These are phyloP conservation scores for Pelargonium australe DNA, from an alignment of 441 rosid species.

Conservation along the genomic window DNA sequence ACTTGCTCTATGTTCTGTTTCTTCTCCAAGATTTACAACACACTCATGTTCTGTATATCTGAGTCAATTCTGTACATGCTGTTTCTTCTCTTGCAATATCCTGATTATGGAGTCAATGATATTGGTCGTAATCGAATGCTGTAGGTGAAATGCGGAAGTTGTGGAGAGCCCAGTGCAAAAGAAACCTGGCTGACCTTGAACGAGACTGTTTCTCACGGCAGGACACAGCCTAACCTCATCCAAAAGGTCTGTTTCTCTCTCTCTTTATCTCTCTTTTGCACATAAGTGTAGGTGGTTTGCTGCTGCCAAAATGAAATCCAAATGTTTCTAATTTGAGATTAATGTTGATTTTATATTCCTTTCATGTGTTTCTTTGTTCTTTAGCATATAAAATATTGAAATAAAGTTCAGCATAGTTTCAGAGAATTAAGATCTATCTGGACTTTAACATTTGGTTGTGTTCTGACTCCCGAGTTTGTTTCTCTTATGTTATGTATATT, in stretches of 20 bases:
- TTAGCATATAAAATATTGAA: neutral
- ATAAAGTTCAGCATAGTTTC: neutral
- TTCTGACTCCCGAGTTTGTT: neutral
- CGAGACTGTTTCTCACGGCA: slow-evolving; percentile 45
- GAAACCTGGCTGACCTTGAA: slow-evolving; percentile 70
- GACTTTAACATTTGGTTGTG: neutral
- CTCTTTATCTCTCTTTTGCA: neutral
- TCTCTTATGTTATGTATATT: no score
- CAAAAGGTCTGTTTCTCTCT: slow-evolving; percentile 44
- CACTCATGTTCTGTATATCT: neutral
- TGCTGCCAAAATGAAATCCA: neutral
- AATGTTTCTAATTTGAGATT: neutral
- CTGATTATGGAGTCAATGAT: neutral
- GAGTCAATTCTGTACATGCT: neutral
- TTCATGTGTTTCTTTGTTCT: neutral
- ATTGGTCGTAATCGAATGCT: slow-evolving; percentile 17
- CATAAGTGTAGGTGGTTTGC: neutral
- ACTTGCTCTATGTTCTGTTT: no score
- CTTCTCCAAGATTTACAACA: no score
- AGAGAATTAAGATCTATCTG: neutral
- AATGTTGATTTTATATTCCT: neutral
- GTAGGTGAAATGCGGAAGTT: slow-evolving; percentile 72
- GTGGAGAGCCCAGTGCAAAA: slow-evolving; percentile 74
- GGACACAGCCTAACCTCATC: slow-evolving; percentile 58
- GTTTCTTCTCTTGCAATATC: neutral